Percentiles rank a stretch among this genome's conserved stretches.
Evolutionary conservation across 352 stramenopile genomes (phyloP).

Genomic region (Phytophthora rubi): DNA sequence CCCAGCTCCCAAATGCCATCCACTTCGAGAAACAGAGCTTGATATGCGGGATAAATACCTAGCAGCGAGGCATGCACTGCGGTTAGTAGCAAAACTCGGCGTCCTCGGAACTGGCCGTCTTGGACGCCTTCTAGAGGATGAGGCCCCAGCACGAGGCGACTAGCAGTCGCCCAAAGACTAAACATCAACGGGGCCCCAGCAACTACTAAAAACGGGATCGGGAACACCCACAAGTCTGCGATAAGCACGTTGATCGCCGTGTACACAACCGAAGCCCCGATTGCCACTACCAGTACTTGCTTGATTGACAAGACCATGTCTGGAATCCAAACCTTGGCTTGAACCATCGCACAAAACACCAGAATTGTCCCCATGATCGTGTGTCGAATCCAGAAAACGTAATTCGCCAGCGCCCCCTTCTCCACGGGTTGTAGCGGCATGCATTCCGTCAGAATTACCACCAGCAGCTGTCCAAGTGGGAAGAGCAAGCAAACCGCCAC

Average conservation of each 20-base stretch:
- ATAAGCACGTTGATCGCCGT: slow-evolving; percentile 28
- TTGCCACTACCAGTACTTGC: slow-evolving; percentile 23
- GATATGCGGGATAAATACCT: slow-evolving; percentile 44
- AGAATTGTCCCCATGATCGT: slow-evolving; percentile 16
- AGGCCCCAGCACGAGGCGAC: slow-evolving; percentile 28
- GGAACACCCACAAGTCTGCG: slow-evolving; percentile 40
- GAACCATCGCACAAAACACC: slow-evolving; percentile 16
- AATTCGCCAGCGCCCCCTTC: slow-evolving; percentile 23
- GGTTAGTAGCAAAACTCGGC: slow-evolving; percentile 26
- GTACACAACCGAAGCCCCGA: slow-evolving; percentile 13
- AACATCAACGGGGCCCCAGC: slow-evolving; percentile 34
- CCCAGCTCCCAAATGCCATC: slow-evolving; percentile 15
- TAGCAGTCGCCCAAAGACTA: slow-evolving; percentile 18
- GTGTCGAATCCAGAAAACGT: slow-evolving; percentile 40
- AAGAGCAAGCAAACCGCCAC: slow-evolving; percentile 21
- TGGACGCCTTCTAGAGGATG: slow-evolving; percentile 10
- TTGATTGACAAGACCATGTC: slow-evolving; percentile 27
- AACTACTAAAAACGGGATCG: slow-evolving; percentile 44
- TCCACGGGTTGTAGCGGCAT: slow-evolving; percentile 20
- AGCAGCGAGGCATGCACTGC: slow-evolving; percentile 36
- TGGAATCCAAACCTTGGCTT: slow-evolving; percentile 29
- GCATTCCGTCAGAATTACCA: slow-evolving; percentile 26
- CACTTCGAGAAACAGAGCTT: slow-evolving; percentile 37
- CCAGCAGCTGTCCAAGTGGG: slow-evolving; percentile 21
- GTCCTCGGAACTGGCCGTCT: slow-evolving; percentile 26